Conservation (phyloP, 768 basidiomycete genomes). For the Termitomyces sp. region DNA sequence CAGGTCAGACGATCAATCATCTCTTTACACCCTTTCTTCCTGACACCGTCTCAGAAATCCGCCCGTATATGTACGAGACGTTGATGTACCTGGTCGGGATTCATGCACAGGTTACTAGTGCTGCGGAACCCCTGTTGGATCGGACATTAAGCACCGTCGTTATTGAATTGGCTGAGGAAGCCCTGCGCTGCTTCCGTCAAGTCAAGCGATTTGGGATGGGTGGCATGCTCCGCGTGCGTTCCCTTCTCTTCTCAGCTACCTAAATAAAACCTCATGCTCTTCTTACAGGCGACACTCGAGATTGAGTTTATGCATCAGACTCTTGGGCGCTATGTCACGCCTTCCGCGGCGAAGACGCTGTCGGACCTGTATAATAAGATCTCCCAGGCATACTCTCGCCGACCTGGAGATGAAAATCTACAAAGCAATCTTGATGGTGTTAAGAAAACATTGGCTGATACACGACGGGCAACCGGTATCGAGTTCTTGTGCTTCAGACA, state of each 20-base stretch:
- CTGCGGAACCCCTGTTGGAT: slow-evolving; percentile 77
- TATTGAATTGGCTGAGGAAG: slow-evolving; percentile 80
- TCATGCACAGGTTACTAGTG: slow-evolving; percentile 85
- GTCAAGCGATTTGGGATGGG: slow-evolving; percentile 95
- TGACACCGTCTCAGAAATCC: slow-evolving; percentile 60
- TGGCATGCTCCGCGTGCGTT: slow-evolving; percentile 90
- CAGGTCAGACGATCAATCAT: slow-evolving; percentile 46
- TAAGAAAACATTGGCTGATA: slow-evolving; percentile 86
- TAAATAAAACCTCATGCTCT: slow-evolving; percentile 1
- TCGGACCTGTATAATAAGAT: slow-evolving; percentile 94
- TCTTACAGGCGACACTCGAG: slow-evolving; percentile 86
- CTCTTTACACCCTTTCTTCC: slow-evolving; percentile 19
- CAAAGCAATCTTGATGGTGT: slow-evolving; percentile 88
- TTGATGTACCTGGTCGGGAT: slow-evolving; percentile 87
- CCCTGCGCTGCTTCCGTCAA: slow-evolving; percentile 82
- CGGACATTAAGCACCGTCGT: slow-evolving; percentile 81
- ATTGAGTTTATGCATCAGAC: slow-evolving; percentile 99
- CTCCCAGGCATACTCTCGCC: slow-evolving; percentile 85
- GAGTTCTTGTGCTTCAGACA: slow-evolving; percentile 94
- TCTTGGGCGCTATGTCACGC: slow-evolving; percentile 82
- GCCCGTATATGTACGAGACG: slow-evolving; percentile 90
- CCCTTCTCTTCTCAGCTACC: neutral
- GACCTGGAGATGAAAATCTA: slow-evolving; percentile 82
- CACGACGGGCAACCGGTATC: slow-evolving; percentile 86
- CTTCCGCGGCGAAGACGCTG: slow-evolving; percentile 76